Base-by-base conservation (phyloP, 2,329 filamentous ascomycete genomes). In the Alternaria conjuncta region DNA sequence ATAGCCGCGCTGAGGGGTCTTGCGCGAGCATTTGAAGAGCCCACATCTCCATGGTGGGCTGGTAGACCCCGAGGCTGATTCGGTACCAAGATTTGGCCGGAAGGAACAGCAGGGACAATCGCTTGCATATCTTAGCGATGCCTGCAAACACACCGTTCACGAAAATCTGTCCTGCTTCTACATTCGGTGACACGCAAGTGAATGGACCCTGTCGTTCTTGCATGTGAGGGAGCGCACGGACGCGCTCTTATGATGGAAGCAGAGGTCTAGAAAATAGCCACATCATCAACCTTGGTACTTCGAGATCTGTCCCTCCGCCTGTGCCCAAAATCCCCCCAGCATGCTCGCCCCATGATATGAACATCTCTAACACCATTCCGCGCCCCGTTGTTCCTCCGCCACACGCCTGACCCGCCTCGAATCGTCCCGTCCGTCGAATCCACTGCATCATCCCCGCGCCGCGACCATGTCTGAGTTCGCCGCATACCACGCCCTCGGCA, bases 401-500 rank as follows among this genome's bases (percentile, higher is more conserved):
- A 51, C 60, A 61, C 66, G 61, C 64, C 57, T 69, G 66, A 69
- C 58, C 30, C 65, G 62, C 64, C 57, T 64, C 62, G 55, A 60
- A 58, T 60, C 61, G 55, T 59, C 58, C 50, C 64, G 57, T 60
- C 44, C 20, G 44, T 65, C 66, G 57, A 69, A 64, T 60, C 28
- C 60, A 57, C 57, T 56, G 58, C 46, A 64, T 57, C 64, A 65
- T 59, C 68, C 69, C 72, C 72, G 73, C 72, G 69, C 69, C 70
- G 65, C 71, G 60, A 71, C 51, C 71, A 80, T 80, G 76, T 75
- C 77, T 65, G 78, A 81, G 13, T 80, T 75, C 66, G 65, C 66
- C 28, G 76, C 76, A 76, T 79, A 80, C 66, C 77, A 80, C 64
- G 73, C 78, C 63, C 67, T 77, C 41, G 76, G 72, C 45, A 71